Base-by-base conservation (phyloP, 305 asterid species). In the Fraxinus ornus region DNA sequence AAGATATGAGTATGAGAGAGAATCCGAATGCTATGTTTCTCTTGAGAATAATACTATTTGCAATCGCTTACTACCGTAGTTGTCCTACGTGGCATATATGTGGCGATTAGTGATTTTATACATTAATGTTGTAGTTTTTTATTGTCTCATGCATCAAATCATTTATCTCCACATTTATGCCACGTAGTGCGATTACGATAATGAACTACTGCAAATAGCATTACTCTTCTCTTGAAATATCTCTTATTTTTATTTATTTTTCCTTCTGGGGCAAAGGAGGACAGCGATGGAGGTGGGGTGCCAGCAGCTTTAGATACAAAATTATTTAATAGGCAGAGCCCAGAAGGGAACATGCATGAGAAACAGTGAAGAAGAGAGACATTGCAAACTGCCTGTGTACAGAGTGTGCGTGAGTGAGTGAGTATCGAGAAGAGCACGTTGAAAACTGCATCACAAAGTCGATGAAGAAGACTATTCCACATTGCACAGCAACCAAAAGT, bases 221-320 rank as follows among this genome's bases (percentile, higher is more conserved):
- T 39, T 39, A 39, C 47, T 1, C 47, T 39, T 78, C 47, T 3
- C 35, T 26, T 19, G 21, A 6, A 10, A 37, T 12, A 62, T 0
- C 26, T 39, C 30, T 2, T 44, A 2, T 44, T 44, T 44, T 37
- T 37, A 39, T 39, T 8, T 39, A 36, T 36, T 8, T 12, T 52
- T 22, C 55, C 44, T 62, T 62, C 15, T 8, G 66, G 39, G 36
- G 64, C 49, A 21, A 81, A 22, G 44, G 60, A 81, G 24, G 62
- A 15, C 62, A 17, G 62, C 22, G 8, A 49, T 15, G 62, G 84
- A 52, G 49, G 76, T 81, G 76, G 83, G 64, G 70, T 28, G 80
- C 76, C 80, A 57, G 62, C 73, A 75, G 83, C 83, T 80, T 73
- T 80, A 60, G 77, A 55, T 74, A 19, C 62, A 37, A 47, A 57